Evolutionary conservation across 2,329 filamentous ascomycete species (phyloP).

Genomic region (Pestalotiopsis sp.): DNA sequence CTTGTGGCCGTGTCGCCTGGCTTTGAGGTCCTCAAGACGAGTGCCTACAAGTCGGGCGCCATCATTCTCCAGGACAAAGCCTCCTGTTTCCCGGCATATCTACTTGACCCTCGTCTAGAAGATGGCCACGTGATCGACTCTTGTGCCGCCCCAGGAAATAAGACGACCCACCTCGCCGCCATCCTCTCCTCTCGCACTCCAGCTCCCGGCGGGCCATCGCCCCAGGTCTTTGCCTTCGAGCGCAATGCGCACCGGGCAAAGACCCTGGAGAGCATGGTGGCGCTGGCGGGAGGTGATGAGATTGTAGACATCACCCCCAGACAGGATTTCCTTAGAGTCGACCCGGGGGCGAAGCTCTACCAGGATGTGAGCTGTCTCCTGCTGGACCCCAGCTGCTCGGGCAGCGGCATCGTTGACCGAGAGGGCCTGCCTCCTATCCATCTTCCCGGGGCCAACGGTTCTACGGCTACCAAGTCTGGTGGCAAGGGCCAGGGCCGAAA

Average conservation of each 20-base stretch:
- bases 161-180: slow-evolving; percentile 90
- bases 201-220: slow-evolving; percentile 31
- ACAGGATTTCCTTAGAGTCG: slow-evolving; percentile 80
- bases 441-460: slow-evolving; percentile 47
- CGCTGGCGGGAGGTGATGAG: slow-evolving; percentile 69
- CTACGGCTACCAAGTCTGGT: slow-evolving; percentile 41
- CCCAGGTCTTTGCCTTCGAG: slow-evolving; percentile 76
- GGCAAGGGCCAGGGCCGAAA: slow-evolving; percentile 40
- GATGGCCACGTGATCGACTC: slow-evolving; percentile 86
- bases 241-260: slow-evolving; percentile 72
- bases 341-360: slow-evolving; percentile 66
- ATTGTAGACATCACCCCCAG: slow-evolving; percentile 71
- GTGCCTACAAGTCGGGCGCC: slow-evolving; percentile 74
- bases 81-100: slow-evolving; percentile 92
- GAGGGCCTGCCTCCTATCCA: slow-evolving; percentile 75
- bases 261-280: slow-evolving; percentile 84
- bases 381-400: slow-evolving; percentile 92
- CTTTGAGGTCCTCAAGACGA: slow-evolving; percentile 71
- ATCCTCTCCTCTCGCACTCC: slow-evolving; percentile 57
- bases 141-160: slow-evolving; percentile 94
- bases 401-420: slow-evolving; percentile 89
- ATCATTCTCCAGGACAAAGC: slow-evolving; percentile 96
- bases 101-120: slow-evolving; percentile 69
- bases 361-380: slow-evolving; percentile 77
- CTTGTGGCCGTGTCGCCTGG: slow-evolving; percentile 77